Conservation (phyloP, 1,284 basidiomycete genomes). For the Vanrija pseudolonga region DNA sequence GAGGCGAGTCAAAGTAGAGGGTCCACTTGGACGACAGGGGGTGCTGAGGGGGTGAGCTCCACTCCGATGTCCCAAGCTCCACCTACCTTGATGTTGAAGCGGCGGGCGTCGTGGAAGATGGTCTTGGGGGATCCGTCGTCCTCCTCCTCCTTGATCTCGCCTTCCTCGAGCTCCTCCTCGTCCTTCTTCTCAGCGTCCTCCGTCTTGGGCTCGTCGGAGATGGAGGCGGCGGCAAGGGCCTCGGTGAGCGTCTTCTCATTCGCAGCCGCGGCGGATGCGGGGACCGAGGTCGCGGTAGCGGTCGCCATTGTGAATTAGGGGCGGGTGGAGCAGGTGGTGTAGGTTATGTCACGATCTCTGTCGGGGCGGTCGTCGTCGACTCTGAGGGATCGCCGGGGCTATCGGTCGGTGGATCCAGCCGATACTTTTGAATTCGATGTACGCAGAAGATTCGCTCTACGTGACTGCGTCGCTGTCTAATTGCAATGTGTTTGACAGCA, state of each 20-base stretch:
- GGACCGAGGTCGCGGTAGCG: conserved; percentile 23
- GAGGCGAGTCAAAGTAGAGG: conserved; percentile 92
- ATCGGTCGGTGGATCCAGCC: no score
- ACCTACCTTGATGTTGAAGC: conserved; percentile 85
- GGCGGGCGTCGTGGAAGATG: conserved; percentile 81
- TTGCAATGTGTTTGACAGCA: no score
- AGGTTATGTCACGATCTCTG: neutral
- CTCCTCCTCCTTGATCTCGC: conserved; percentile 40
- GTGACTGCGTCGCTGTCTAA: no score
- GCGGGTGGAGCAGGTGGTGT: neutral
- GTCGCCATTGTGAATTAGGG: neutral
- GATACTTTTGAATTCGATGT: no score
- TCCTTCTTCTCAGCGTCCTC: conserved; percentile 23
- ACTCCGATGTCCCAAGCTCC: neutral
- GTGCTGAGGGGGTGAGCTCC: conserved; percentile 56
- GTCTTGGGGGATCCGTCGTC: conserved; percentile 59
- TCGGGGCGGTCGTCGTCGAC: neutral
- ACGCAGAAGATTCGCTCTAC: no score
- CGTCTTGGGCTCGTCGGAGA: conserved; percentile 19
- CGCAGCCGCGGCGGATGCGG: conserved; percentile 27
- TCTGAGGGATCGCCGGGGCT: neutral
- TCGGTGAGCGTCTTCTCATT: conserved; percentile 33
- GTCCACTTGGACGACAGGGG: conserved; percentile 93
- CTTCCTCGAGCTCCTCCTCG: conserved; percentile 32
- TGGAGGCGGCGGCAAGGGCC: conserved; percentile 35